Base-by-base conservation (phyloP, 257 asterid genomes). In the Solanum chaucha region DNA sequence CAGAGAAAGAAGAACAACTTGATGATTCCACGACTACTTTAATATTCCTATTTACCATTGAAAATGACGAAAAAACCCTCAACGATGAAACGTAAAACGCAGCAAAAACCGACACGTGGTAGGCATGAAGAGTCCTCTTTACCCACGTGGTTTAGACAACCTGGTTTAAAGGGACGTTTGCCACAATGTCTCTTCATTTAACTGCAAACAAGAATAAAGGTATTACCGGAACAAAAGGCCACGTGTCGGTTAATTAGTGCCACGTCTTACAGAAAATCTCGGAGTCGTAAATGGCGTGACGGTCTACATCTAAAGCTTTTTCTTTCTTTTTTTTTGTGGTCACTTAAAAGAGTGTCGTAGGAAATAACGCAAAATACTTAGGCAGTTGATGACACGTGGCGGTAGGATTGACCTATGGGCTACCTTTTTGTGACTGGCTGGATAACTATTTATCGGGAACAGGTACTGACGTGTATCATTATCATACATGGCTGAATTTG, bases 61-160 rank as follows among this genome's bases (percentile, higher is more conserved):
- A 90, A 90, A 88, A 71, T 92, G 92, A 92, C 95, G 58, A 91
- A 90, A 92, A 89, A 61, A 87, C 90, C 48, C 77, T 38, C 75
- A 86, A 71, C 38, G 19, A 64, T 24, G 93, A 87, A 85, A 90
- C 92, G 92, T 89, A 87, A 83, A 67, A 72, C 35, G 84, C 35
- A 35, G 20, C 24, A 8, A 72, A 64, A 59, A 40, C 8, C 1
- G 94, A 88, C 95, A 94, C 96, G 98, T 94, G 96, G 84, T 48
- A 51, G 38, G 71, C 11, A 46, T 28, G 82, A 67, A 34, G 59
- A 36, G 28, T 78, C 64, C 84, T 78, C 26, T 78, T 44, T 78
- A 22, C 38, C 91, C 97, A 94, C 95, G 96, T 95, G 94, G 93
- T 89, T 78, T 73, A 41, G 87, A 90, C 88, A 85, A 59, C 90